These are phyloP conservation scores for Pythium grandisporangium DNA, from an alignment of 352 stramenopile genomes.

Conservation along the genomic window DNA sequence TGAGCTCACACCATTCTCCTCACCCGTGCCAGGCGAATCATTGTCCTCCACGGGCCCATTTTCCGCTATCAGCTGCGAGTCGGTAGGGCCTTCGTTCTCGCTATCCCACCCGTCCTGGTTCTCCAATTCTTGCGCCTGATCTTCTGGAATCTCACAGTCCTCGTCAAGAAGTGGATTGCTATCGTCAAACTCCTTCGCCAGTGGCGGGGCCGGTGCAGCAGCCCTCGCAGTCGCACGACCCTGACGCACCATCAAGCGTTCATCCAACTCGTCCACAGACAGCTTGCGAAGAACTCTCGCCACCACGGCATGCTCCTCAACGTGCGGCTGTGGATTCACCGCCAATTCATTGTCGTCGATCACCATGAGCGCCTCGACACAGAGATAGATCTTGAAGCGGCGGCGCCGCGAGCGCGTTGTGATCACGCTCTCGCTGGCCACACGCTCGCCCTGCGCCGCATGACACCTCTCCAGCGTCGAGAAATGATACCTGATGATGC, in stretches of 20 bases:
- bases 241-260: constrained; percentile 38
- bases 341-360: constrained; percentile 41
- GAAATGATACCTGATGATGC: constrained; percentile 57
- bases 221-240: constrained; percentile 10
- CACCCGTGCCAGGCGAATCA: not conserved
- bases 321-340: constrained; percentile 20
- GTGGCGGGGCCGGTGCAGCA: not conserved
- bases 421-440: not conserved
- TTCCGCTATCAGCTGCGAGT: constrained; percentile 66
- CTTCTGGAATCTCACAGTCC: constrained; percentile 49
- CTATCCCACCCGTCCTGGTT: constrained; percentile 42
- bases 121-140: constrained; percentile 44
- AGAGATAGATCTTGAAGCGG: not conserved
- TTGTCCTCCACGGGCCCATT: constrained; percentile 26
- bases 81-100: constrained; percentile 16
- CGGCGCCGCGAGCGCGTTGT: not conserved
- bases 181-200: constrained; percentile 21
- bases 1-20: no score
- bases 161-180: constrained; percentile 37
- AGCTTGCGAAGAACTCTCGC: constrained; percentile 10
- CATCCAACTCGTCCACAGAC: constrained; percentile 23
- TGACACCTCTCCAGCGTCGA: constrained; percentile 30
- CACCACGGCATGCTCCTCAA: constrained; percentile 21
- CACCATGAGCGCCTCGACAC: constrained; percentile 28
- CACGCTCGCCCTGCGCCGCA: constrained; percentile 9